These are phyloP conservation scores for Dactylonectria estremocensis DNA, from an alignment of 2,329 filamentous ascomycete species.

Conservation along the genomic window DNA sequence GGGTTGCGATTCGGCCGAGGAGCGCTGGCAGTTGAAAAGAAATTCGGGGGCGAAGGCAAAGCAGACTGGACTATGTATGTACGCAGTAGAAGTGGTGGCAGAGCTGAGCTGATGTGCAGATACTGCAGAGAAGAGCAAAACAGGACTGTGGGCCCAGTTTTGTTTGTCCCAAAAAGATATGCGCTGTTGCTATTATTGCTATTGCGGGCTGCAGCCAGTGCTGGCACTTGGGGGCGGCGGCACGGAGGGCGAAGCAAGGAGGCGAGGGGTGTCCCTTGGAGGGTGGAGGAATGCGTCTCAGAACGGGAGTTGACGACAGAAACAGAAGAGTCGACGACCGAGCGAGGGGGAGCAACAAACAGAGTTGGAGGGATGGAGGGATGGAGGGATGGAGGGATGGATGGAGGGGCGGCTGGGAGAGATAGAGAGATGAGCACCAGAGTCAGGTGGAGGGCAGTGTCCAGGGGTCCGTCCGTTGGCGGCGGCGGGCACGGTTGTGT, in stretches of 20 bases:
- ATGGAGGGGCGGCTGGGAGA: constrained; percentile 45
- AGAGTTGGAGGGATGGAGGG: constrained; percentile 40
- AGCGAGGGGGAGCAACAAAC: constrained; percentile 32
- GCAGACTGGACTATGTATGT: not conserved
- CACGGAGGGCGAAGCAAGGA: constrained; percentile 23
- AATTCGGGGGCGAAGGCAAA: constrained; percentile 37
- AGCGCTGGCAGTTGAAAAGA: constrained; percentile 42
- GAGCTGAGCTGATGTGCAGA: constrained; percentile 33
- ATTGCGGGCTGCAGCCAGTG: not conserved
- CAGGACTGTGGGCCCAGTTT: no score
- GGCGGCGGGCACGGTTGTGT: constrained; percentile 40
- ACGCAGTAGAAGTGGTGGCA: not conserved
- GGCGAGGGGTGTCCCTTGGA: constrained; percentile 10
- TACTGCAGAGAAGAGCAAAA: not conserved
- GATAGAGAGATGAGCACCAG: constrained; percentile 39
- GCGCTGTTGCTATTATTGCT: constrained; percentile 10
- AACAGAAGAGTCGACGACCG: constrained; percentile 39
- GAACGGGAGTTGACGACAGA: constrained; percentile 36
- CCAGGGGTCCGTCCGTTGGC: constrained; percentile 41
- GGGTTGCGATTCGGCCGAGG: constrained; percentile 42
- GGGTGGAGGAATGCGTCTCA: constrained; percentile 41
- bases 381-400: constrained; percentile 22
- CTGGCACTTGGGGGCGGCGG: constrained; percentile 8
- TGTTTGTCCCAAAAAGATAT: no score
- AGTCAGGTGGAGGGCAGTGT: constrained; percentile 45